Evolutionary conservation across 768 basidiomycete genomes (phyloP), one percentile per base, ranked within the genome.

Genomic region (Leucosporidium creatinivorum): DNA sequence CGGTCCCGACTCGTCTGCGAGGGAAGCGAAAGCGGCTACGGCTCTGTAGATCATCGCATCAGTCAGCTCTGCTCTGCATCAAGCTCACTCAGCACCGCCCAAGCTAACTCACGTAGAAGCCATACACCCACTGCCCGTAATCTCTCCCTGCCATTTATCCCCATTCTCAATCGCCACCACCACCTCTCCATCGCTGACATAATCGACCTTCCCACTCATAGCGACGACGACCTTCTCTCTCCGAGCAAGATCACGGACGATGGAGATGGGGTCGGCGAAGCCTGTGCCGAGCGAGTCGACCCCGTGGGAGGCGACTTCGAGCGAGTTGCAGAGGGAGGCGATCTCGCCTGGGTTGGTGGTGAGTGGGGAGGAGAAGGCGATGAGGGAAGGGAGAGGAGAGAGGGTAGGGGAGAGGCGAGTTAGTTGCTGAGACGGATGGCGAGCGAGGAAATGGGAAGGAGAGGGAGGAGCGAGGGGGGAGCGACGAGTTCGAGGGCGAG

Each of bases 111-210:
- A 68, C 70, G 70, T 60, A 13, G 68, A 64, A 8, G 72, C 68
- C 77, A 93, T 85, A 75, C 93, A 97, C 6, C 93, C 93, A 30
- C 89, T 89, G 10, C 39, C 39, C 39, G 93, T 96, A 64, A 97
- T 91, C 62, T 83, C 81, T 0, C 86, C 87, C 12, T 96, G 84
- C 30, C 88, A 79, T 21, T 80, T 78, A 74, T 89, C 81, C 0
- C 93, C 93, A 73, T 96, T 96, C 5, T 81, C 79, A 10, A 91
- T 78, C 52, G 83, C 81, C n/a, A 89, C 81, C 8, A 91, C 86
- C 7, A 77, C 81, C 17, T 77, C 74, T 9, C 93, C 93, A 74
- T 96, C 90, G 0, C 90, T 91, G 57, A 96, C 81, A 77, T 88
- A 93, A 76, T 97, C 93, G 0, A 78, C 81, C 19, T 82, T 80